Conservation (phyloP, 768 basidiomycete genomes). For the Boletus tylopilopsis region DNA sequence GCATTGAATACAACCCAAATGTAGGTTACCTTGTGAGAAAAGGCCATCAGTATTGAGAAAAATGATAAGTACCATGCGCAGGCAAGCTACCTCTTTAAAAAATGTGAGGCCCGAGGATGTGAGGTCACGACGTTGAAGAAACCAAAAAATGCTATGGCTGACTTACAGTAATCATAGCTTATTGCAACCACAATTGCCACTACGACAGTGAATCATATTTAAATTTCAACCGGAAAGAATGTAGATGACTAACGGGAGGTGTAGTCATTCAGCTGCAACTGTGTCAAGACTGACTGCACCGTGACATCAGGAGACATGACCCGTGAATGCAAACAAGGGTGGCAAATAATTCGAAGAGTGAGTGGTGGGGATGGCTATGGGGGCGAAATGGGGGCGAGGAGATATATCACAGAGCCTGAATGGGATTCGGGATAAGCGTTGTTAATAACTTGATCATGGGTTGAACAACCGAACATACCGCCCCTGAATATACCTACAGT, state of each 20-base stretch:
- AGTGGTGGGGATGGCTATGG: too few relatives aligned
- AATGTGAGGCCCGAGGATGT: background rate
- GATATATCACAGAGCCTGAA: too few relatives aligned
- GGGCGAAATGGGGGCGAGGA: too few relatives aligned
- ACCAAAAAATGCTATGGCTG: background rate
- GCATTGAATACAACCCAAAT: constrained; percentile 2
- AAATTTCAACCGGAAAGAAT: background rate
- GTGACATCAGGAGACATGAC: background rate
- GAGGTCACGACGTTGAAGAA: background rate
- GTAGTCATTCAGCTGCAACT: background rate
- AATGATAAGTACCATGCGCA: background rate
- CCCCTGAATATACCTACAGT: too few relatives aligned
- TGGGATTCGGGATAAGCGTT: too few relatives aligned
- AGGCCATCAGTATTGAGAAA: background rate
- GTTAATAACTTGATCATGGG: too few relatives aligned
- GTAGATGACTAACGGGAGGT: background rate
- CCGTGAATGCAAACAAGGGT: background rate
- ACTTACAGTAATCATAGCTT: background rate
- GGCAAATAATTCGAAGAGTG: too few relatives aligned
- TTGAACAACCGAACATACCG: too few relatives aligned
- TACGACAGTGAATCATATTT: background rate
- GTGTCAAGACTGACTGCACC: background rate
- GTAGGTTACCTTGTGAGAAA: background rate
- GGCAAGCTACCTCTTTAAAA: background rate
- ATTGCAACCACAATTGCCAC: background rate